phyloP scores from a whole-genome alignment of 148 eudicot genomes.

The Vaccinium myrtillus region DNA sequence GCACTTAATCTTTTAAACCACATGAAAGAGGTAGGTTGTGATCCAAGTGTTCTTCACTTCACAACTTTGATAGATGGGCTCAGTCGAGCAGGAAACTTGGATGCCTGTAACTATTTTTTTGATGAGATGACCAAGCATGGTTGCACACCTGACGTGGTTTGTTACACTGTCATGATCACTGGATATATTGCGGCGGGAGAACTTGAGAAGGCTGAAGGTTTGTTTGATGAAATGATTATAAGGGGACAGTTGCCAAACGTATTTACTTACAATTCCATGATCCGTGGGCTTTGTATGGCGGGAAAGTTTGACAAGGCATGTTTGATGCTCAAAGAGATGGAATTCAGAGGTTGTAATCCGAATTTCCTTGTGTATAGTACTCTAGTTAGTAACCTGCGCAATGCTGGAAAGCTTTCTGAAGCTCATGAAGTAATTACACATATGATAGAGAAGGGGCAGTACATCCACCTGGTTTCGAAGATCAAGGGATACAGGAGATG shows the following conservation, averaged over 20 bases:
- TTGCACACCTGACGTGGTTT: conserved; percentile 74
- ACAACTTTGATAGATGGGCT: conserved; percentile 89
- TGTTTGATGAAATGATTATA: not conserved
- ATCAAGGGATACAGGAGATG: conserved; percentile 49
- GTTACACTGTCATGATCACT: conserved; percentile 77
- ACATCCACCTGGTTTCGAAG: conserved; percentile 56
- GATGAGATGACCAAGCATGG: conserved; percentile 71
- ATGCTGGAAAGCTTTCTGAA: conserved; percentile 62
- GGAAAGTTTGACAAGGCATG: not conserved
- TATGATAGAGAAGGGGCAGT: conserved; percentile 79
- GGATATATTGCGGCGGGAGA: conserved; percentile 36
- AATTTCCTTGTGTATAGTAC: conserved; percentile 42
- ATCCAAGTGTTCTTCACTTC: conserved; percentile 74
- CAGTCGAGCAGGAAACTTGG: conserved; percentile 79
- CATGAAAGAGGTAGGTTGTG: conserved; percentile 67
- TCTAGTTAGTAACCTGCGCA: conserved; percentile 53
- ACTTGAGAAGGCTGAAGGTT: not conserved
- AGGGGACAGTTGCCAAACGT: conserved; percentile 4
- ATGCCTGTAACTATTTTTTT: conserved; percentile 76
- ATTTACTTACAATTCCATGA: not conserved
- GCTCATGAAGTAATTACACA: conserved; percentile 61
- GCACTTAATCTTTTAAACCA: conserved; percentile 74
- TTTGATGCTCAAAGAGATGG: conserved; percentile 3
- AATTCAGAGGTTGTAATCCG: not conserved
- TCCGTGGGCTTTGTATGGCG: conserved; percentile 4